A percentile compares a stretch with the other conserved stretches of the same genome.
Conservation (phyloP, 805 yeast species). For the Pichia thaimueangensis region DNA sequence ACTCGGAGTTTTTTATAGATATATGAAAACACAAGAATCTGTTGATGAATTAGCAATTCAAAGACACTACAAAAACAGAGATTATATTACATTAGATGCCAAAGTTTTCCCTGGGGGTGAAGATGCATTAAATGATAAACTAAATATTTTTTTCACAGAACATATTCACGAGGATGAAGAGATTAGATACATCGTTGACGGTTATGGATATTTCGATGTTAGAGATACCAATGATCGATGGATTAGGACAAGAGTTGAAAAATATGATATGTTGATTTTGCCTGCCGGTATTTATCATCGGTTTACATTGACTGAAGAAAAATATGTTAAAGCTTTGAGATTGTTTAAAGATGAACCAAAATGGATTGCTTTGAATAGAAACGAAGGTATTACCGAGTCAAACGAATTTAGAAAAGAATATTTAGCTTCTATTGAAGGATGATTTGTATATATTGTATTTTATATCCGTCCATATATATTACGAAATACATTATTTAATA, state of each 20-base stretch:
- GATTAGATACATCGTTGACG: constrained; percentile 82
- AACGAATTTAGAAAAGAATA: constrained; percentile 43
- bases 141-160: constrained; percentile 68
- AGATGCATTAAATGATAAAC: constrained; percentile 52
- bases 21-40: constrained; percentile 42
- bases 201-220: constrained; percentile 89
- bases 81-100: constrained; percentile 55
- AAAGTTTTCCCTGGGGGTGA: constrained; percentile 58
- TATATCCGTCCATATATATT: too few relatives aligned
- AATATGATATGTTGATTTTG: constrained; percentile 62
- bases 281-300: constrained; percentile 96
- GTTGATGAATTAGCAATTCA: constrained; percentile 64
- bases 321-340: constrained; percentile 70
- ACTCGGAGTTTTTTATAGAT: constrained; percentile 64
- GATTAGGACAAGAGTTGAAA: constrained; percentile 64
- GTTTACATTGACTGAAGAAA: constrained; percentile 63
- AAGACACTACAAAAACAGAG: constrained; percentile 76
- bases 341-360: constrained; percentile 92
- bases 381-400: constrained; percentile 28
- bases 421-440: constrained; percentile 31
- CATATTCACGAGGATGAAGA: constrained; percentile 97
- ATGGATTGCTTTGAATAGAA: constrained; percentile 80
- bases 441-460: too few relatives aligned
- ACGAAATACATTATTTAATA: too few relatives aligned
- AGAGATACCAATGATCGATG: constrained; percentile 56